These are phyloP conservation scores for Populus euphratica DNA, from an alignment of 345 rosid genomes.

Conservation along the genomic window DNA sequence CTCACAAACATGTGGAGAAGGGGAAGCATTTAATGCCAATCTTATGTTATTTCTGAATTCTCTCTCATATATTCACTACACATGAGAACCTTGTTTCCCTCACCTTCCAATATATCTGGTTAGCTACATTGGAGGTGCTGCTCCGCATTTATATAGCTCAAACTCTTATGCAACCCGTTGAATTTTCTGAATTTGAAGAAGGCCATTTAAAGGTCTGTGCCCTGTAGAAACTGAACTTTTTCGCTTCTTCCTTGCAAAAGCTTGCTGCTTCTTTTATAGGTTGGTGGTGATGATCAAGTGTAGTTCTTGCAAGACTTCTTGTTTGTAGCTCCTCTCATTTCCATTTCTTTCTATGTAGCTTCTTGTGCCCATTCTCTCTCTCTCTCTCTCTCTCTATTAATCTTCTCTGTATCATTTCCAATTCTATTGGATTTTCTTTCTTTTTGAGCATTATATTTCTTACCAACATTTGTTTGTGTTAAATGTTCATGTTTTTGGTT, in stretches of 20 bases:
- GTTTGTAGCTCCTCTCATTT: not conserved
- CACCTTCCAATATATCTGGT: not conserved
- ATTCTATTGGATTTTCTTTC: not conserved
- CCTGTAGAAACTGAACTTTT: not conserved
- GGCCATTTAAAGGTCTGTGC: not conserved
- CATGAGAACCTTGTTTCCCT: constrained; percentile 22
- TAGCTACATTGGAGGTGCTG: constrained; percentile 13
- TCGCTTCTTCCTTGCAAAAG: not conserved
- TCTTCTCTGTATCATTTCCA: not conserved
- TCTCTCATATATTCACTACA: constrained; percentile 8
- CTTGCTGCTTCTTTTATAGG: not conserved
- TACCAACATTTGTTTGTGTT: not conserved
- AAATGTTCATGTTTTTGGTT: not conserved
- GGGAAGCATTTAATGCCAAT: not conserved
- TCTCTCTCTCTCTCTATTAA: not conserved
- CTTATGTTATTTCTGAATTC: not conserved
- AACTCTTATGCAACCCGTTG: not conserved
- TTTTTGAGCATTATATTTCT: not conserved
- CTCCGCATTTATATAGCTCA: not conserved
- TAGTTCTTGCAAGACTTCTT: not conserved
- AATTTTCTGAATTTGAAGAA: not conserved
- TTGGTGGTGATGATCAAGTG: not conserved
- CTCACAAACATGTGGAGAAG: not conserved
- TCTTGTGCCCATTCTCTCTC: too few relatives aligned
- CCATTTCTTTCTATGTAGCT: too few relatives aligned